A percentile compares a stretch with the other conserved stretches of the same genome.
These are phyloP conservation scores for Monosporascus sp. DNA, from an alignment of 2,329 filamentous ascomycete genomes.

Conservation along the genomic window DNA sequence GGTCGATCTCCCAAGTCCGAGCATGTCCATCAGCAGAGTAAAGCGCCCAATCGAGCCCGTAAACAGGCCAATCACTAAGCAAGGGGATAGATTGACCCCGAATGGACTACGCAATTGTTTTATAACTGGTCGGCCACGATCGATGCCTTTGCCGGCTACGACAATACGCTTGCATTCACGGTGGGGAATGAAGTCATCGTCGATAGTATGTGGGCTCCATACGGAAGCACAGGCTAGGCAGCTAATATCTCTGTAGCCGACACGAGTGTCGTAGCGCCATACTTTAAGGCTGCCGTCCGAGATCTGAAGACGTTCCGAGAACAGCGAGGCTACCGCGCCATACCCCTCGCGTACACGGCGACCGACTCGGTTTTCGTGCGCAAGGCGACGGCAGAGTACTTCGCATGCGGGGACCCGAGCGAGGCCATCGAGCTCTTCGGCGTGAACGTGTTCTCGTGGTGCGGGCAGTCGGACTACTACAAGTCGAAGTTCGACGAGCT, in stretches of 20 bases:
- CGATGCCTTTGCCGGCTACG: slow-evolving; percentile 64
- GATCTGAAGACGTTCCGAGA: slow-evolving; percentile 65
- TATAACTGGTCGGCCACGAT: slow-evolving; percentile 56
- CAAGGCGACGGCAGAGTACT: slow-evolving; percentile 54
- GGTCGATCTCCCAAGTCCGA: slow-evolving; percentile 50
- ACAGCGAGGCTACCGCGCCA: slow-evolving; percentile 48
- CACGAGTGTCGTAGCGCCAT: slow-evolving; percentile 46
- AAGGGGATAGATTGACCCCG: slow-evolving; percentile 34
- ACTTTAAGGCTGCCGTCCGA: slow-evolving; percentile 51
- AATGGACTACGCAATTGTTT: slow-evolving; percentile 45
- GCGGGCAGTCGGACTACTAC: slow-evolving; percentile 50
- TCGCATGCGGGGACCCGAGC: slow-evolving; percentile 48
- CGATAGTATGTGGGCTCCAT: neutral
- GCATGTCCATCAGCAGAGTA: slow-evolving; percentile 41
- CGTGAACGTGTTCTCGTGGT: slow-evolving; percentile 66
- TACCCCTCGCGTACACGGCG: slow-evolving; percentile 64
- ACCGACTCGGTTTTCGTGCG: slow-evolving; percentile 58
- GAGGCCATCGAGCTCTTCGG: slow-evolving; percentile 56
- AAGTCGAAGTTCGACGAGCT: slow-evolving; percentile 50
- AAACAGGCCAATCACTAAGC: neutral
- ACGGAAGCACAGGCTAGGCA: no score
- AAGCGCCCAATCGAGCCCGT: neutral
- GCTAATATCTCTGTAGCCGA: neutral
- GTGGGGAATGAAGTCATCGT: neutral
- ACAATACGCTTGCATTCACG: slow-evolving; percentile 37